Percentiles rank a stretch among this genome's conserved stretches.
phyloP scores from a whole-genome alignment of 805 yeast species.

The Kodamaea jinghongensis region DNA sequence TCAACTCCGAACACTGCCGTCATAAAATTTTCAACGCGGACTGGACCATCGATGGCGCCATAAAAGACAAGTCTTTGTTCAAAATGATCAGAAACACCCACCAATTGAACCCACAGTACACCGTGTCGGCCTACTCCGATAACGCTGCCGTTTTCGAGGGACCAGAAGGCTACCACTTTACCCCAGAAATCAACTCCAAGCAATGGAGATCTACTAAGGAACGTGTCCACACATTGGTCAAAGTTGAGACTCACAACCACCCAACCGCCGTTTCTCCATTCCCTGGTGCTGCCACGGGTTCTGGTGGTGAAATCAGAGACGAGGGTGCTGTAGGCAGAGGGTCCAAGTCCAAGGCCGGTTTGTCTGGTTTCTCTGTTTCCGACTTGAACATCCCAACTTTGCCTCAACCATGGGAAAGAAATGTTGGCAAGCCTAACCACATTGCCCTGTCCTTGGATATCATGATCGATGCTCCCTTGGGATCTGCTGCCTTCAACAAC shows the following conservation, averaged over 20 bases:
- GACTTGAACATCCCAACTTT: slow-evolving; percentile 84
- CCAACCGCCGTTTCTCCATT: slow-evolving; percentile 99
- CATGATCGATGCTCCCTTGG: slow-evolving; percentile 96
- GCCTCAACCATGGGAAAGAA: slow-evolving; percentile 93
- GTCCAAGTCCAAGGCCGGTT: slow-evolving; percentile 93
- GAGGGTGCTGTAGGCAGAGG: slow-evolving; percentile 99
- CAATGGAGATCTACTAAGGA: slow-evolving; percentile 76
- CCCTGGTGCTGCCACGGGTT: slow-evolving; percentile 99
- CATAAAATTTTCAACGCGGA: slow-evolving; percentile 98
- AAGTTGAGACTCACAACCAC: slow-evolving; percentile 98
- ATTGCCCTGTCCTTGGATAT: slow-evolving; percentile 91
- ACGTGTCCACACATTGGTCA: slow-evolving; percentile 81
- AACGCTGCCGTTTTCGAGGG: slow-evolving; percentile 96
- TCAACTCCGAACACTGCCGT: slow-evolving; percentile 98
- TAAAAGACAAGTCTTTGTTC: slow-evolving; percentile 74
- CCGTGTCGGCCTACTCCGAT: slow-evolving; percentile 93
- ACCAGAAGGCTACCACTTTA: slow-evolving; percentile 67
- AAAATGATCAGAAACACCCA: slow-evolving; percentile 96
- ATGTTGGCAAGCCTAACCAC: slow-evolving; percentile 87
- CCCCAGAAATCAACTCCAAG: slow-evolving; percentile 72
- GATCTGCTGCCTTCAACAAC: slow-evolving; percentile 96
- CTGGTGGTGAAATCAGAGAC: slow-evolving; percentile 99
- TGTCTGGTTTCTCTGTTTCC: slow-evolving; percentile 88
- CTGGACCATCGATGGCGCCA: slow-evolving; percentile 89
- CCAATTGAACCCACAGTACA: slow-evolving; percentile 70